Percentiles rank a stretch among this genome's conserved stretches.
phyloP scores from a whole-genome alignment of 805 yeast species.

The Vanderwaltozyma tropicalis region DNA sequence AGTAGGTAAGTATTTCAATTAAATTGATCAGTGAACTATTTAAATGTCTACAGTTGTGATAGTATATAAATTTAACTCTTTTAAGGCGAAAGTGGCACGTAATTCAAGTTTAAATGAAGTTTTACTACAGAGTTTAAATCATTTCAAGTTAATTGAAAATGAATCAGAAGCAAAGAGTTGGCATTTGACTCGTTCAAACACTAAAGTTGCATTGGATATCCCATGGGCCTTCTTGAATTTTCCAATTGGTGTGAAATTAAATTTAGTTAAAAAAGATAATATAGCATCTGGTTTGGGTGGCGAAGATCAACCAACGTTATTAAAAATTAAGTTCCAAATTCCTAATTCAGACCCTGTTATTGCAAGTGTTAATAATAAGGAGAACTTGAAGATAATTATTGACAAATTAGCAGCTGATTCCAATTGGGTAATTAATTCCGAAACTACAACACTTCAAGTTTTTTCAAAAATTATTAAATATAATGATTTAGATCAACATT shows the following conservation, averaged over 20 bases:
- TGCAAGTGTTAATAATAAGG: constrained; percentile 15
- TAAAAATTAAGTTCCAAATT: constrained; percentile 27
- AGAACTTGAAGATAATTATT: constrained; percentile 10
- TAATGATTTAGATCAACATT: constrained; percentile 6
- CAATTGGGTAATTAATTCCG: constrained; percentile 6
- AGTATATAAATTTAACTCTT: constrained; percentile 26
- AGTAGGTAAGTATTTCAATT: too few species aligned
- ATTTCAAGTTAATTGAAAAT: constrained; percentile 27
- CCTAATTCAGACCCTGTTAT: constrained; percentile 16
- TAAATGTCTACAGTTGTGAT: constrained; percentile 33
- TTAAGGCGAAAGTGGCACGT: constrained; percentile 29
- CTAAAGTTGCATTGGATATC: constrained; percentile 29
- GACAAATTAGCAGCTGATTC: constrained; percentile 9
- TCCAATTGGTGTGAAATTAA: constrained; percentile 36
- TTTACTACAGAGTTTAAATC: constrained; percentile 26
- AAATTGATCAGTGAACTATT: too few species aligned
- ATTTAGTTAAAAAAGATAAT: constrained; percentile 10
- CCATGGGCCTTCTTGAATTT: constrained; percentile 36
- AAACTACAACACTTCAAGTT: constrained; percentile 14
- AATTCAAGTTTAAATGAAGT: constrained; percentile 31
- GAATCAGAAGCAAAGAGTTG: constrained; percentile 10
- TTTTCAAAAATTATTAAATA: constrained; percentile 11
- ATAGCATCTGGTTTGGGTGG: too few species aligned
- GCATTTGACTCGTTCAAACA: constrained; percentile 25
- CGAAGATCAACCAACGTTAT: constrained; percentile 3